phyloP scores from a whole-genome alignment of 305 asterid genomes.

The Solanum chacoense region DNA sequence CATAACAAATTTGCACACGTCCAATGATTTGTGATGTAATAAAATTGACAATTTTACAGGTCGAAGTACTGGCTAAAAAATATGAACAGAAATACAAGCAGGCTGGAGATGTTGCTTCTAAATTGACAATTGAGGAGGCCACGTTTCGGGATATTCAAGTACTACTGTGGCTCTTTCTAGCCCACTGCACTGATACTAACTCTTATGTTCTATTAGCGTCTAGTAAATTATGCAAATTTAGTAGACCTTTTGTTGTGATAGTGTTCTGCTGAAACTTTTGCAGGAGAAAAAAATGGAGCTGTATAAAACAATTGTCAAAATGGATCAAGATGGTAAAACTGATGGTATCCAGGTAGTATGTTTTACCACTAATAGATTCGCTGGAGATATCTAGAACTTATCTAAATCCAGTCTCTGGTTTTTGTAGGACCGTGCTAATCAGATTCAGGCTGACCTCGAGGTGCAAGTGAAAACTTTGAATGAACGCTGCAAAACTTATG shows the following conservation, averaged over 20 bases:
- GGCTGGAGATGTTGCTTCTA: conserved; percentile 92
- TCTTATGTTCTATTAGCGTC: not conserved
- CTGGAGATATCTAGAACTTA: conserved; percentile 8
- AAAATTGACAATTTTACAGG: conserved; percentile 35
- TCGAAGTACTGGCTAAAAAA: conserved; percentile 67
- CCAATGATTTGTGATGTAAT: conserved; percentile 6
- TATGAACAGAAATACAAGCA: conserved; percentile 91
- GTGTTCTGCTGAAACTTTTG: not conserved
- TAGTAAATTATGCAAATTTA: not conserved
- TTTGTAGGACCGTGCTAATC: conserved; percentile 66
- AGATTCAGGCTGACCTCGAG: conserved; percentile 73
- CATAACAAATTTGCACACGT: conserved; percentile 1
- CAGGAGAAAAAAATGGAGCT: conserved; percentile 95
- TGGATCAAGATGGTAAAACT: conserved; percentile 64
- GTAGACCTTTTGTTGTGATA: not conserved
- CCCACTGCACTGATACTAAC: not conserved
- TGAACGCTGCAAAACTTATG: conserved; percentile 94
- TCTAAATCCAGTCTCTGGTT: conserved; percentile 8
- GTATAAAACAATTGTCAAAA: conserved; percentile 62
- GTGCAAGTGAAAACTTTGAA: conserved; percentile 70
- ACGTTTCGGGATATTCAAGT: conserved; percentile 99
- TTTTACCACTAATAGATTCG: conserved; percentile 5
- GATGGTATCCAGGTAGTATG: conserved; percentile 60
- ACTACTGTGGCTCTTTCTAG: not conserved
- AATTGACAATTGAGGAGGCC: conserved; percentile 88